A percentile compares a stretch with the other conserved stretches of the same genome.
Conservation (phyloP, 257 asterid genomes). For the Solanum pennellii region DNA sequence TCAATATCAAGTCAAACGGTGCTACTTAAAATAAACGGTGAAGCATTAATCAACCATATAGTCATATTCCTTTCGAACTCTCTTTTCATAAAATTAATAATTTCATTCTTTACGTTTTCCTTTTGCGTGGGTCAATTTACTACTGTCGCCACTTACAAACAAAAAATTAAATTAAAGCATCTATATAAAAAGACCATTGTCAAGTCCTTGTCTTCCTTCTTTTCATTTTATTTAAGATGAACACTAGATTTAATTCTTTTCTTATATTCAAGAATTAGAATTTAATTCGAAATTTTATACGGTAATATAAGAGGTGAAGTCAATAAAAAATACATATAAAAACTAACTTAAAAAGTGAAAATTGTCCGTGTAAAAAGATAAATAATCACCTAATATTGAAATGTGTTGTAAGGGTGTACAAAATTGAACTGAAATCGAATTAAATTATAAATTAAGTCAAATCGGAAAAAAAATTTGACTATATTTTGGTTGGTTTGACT, state of each 20-base stretch:
- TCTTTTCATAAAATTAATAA: neutral
- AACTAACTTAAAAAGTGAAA: neutral
- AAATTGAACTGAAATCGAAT: too few relatives aligned
- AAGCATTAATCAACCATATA: neutral
- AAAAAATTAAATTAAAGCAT: neutral
- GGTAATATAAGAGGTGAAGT: neutral
- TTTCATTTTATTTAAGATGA: neutral
- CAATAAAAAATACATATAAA: neutral
- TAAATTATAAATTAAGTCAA: too few relatives aligned
- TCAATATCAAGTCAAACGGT: too few relatives aligned
- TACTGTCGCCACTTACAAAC: neutral
- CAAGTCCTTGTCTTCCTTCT: neutral
- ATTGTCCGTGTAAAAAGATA: neutral
- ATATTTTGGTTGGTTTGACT: too few relatives aligned
- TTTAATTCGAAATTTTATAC: neutral
- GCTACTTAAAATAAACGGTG: rapidly evolving
- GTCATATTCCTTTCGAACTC: neutral
- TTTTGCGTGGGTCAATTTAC: neutral
- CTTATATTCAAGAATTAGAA: neutral
- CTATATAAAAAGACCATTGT: neutral
- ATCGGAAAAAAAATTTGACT: too few relatives aligned
- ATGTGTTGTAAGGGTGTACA: too few relatives aligned
- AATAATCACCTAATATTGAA: neutral
- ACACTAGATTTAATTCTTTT: neutral
- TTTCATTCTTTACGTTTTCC: neutral